Base-by-base conservation (phyloP, 2,329 filamentous ascomycete species). In the Chalaropsis ovoidea region DNA sequence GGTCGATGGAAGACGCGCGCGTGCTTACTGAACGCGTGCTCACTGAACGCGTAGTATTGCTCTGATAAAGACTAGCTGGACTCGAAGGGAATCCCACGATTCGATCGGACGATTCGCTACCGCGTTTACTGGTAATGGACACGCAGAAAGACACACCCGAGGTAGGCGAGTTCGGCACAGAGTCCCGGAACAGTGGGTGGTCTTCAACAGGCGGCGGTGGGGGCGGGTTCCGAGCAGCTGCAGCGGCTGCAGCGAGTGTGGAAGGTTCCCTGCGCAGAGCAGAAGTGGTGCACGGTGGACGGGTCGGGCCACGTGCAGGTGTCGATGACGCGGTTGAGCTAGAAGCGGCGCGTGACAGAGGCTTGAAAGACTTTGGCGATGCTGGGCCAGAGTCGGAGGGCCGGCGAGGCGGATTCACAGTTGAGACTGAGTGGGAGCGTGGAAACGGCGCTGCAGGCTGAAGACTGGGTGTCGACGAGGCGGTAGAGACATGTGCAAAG, bases 181-280 rank as follows among this genome's bases (percentile, higher is more conserved):
- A 60, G 54, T 67, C 60, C 15, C 66, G 49, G 35, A 67, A 67
- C 24, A 67, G 47, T 4, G 66, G 66, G n/a, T 67, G 66, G 35
- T 65, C 63, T 15, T 65, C 58, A 11, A 67, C 66, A 3, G 63
- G 63, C 17, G 66, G 66, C 6, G 62, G 62, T 6, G 62, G 62
- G 24, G 61, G 63, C 11, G 58, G 56, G 31, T 65, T 65, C 41
- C 60, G 45, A 15, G 60, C 24, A 10, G 63, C 66, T 5, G 63
- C 63, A 35, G 49, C 63, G 13, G 63, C 66, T 35, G 49, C 66
- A 58, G 60, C 56, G 45, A 65, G 61, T 10, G 47, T 63, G 35
- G 63, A 65, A 2, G 60, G 42, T 15, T 65, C 63, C n/a, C 66
- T 45, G 19, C 39, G 58, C 22, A 58, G 27, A 2, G 64, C 22